Evolutionary conservation across 2,329 filamentous ascomycete species (phyloP).

Genomic region (Fusarium sp.): DNA sequence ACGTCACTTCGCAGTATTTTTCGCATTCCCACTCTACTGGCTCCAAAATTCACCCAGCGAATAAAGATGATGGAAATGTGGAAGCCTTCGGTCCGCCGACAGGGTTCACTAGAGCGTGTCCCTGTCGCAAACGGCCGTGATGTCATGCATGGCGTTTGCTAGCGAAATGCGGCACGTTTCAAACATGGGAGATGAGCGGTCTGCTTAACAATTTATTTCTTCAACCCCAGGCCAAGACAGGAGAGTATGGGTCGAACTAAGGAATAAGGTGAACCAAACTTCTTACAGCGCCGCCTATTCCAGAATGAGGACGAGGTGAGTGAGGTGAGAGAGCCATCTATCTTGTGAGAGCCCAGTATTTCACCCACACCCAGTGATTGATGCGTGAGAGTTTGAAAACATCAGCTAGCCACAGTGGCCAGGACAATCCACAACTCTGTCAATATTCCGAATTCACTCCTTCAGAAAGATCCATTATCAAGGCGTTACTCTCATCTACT

Average conservation of each 20-base stretch:
- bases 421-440: neutral
- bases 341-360: neutral
- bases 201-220: slow-evolving; percentile 40
- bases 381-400: neutral
- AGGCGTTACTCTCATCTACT: neutral
- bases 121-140: slow-evolving; percentile 5
- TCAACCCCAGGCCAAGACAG: neutral
- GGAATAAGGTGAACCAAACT: neutral
- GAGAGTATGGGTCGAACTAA: neutral
- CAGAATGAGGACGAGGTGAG: neutral
- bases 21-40: neutral
- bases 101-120: neutral
- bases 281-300: neutral
- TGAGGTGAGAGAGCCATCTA: neutral
- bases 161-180: slow-evolving; percentile 14
- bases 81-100: neutral
- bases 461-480: neutral
- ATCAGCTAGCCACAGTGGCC: neutral
- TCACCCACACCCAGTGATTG: neutral
- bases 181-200: slow-evolving; percentile 23
- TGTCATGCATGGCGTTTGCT: slow-evolving; percentile 22
- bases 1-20: neutral
- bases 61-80: neutral
- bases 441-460: neutral
- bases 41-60: neutral